Percentiles rank a stretch among this genome's conserved stretches.
Conservation (phyloP, 1,284 basidiomycete genomes). For the Fomes fomentarius region DNA sequence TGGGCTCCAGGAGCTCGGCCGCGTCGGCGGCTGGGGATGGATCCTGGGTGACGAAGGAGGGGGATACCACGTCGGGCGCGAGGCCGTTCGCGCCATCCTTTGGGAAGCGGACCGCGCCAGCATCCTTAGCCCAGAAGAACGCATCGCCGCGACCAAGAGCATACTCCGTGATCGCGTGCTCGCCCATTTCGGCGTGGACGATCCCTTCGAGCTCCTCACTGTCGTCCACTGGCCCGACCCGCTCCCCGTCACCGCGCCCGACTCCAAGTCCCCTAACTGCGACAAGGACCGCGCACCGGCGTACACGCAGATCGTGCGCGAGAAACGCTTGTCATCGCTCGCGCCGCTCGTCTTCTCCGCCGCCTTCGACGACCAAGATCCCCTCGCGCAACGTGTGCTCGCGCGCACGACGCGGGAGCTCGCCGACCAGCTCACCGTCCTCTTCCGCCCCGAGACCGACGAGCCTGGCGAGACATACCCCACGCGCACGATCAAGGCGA, state of each 20-base stretch:
- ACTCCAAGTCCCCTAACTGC: conserved; percentile 12
- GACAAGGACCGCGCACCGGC: conserved; percentile 25
- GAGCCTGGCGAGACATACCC: conserved; percentile 22
- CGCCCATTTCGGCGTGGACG: conserved; percentile 54
- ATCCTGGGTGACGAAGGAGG: conserved; percentile 82
- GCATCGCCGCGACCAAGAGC: conserved; percentile 8
- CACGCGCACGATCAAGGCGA: conserved; percentile 51
- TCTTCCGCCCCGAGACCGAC: conserved; percentile 46
- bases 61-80: conserved; percentile 75
- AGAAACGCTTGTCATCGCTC: conserved; percentile 74
- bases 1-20: conserved; percentile 59
- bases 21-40: conserved; percentile 83
- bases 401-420: conserved; percentile 52
- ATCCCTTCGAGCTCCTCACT: conserved; percentile 63
- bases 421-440: conserved; percentile 60
- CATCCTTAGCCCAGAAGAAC: conserved; percentile 38
- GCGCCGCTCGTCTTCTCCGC: conserved; percentile 73
- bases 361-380: conserved; percentile 66
- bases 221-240: conserved; percentile 63
- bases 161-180: conserved; percentile 44
- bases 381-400: conserved; percentile 63
- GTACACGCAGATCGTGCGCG: conserved; percentile 50
- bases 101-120: conserved; percentile 56
- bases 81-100: conserved; percentile 69
- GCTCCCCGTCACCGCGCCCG: conserved; percentile 19